A percentile compares a stretch with the other conserved stretches of the same genome.
These are phyloP conservation scores for Symbiodinium pilosum DNA, from an alignment of 73 alveolate species.

Conservation along the genomic window DNA sequence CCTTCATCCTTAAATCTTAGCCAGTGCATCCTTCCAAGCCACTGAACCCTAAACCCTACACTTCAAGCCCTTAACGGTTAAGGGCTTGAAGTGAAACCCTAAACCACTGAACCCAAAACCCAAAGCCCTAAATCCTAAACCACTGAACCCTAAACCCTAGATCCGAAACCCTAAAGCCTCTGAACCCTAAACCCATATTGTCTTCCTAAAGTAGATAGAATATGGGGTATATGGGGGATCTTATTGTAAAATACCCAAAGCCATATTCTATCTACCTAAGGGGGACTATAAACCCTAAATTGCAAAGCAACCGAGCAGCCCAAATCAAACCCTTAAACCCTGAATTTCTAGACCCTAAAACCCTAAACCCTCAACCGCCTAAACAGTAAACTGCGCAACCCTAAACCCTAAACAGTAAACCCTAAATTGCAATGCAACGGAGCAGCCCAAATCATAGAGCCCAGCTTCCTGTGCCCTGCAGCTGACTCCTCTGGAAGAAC, in stretches of 20 bases:
- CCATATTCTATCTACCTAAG: too few relatives aligned
- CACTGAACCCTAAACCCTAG: not conserved
- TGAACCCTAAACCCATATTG: too few relatives aligned
- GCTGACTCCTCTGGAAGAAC: conserved; percentile 10
- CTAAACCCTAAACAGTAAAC: too few relatives aligned
- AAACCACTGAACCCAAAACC: not conserved
- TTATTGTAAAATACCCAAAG: too few relatives aligned
- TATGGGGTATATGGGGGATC: too few relatives aligned
- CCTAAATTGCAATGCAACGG: too few relatives aligned
- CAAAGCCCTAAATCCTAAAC: not conserved
- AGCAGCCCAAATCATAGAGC: conserved; percentile 53
- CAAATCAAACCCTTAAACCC: not conserved
- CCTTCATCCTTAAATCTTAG: not conserved
- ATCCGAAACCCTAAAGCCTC: not conserved
- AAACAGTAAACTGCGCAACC: not conserved
- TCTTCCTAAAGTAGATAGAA: too few relatives aligned
- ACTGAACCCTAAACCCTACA: too few relatives aligned
- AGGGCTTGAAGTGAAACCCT: not conserved
- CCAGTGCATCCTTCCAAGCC: not conserved
- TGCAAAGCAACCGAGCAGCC: not conserved
- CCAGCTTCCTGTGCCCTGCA: conserved; percentile 71
- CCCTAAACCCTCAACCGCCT: not conserved
- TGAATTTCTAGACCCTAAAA: not conserved
- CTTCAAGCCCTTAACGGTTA: not conserved
- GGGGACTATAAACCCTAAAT: not conserved